Evolutionary conservation across 2,329 filamentous ascomycete species (phyloP), one percentile per base, ranked within the genome.

Genomic region (Penicillium aurantiogriseum): DNA sequence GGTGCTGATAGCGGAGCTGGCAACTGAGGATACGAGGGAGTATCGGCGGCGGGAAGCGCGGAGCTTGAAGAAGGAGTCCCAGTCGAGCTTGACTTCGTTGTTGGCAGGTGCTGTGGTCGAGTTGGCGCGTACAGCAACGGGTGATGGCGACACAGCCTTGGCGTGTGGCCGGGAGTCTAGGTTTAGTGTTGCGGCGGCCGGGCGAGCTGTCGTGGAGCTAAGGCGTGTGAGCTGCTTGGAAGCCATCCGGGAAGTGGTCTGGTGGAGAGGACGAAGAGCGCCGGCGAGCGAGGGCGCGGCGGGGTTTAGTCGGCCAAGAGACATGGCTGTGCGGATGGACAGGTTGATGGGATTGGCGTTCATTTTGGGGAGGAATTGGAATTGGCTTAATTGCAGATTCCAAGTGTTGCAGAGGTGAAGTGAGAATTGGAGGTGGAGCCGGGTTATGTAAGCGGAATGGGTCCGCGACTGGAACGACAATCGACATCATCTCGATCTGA

Each of bases 31-130:
- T 49, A 83, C 84, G 38, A 96, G 84, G 72, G 93, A 91, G 79
- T 92, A 89, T 68, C 90, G 86, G 59, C 93, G 88, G 55, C 93
- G 90, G 59, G 87, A 89, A 68, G 91, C 89, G 70, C 93, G 91
- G 59, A 97, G 87, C 72, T 86, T 85, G 81, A 97, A 96, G 81
- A 96, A 97, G 51, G 86, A 87, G 79, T 97, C 88, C 93, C 93
- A 97, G 77, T 91, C 85, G 42, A 92, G 84, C n/a, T 75, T 70
- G 36, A 74, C 63, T 54, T 69, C 62, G 54, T 72, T 67, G 33
- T 70, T 66, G 51, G 70, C 60, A 19, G 75, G 57, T 11, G 74
- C 63, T 5, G 67, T 52, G 21, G 69, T 70, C 23, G 70, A 74
- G 44, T 73, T 69, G 15, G 63, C 47, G 21, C 71, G 71, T 44